Base-by-base conservation (phyloP, 2,329 filamentous ascomycete genomes). In the Alternaria triticimaculans region DNA sequence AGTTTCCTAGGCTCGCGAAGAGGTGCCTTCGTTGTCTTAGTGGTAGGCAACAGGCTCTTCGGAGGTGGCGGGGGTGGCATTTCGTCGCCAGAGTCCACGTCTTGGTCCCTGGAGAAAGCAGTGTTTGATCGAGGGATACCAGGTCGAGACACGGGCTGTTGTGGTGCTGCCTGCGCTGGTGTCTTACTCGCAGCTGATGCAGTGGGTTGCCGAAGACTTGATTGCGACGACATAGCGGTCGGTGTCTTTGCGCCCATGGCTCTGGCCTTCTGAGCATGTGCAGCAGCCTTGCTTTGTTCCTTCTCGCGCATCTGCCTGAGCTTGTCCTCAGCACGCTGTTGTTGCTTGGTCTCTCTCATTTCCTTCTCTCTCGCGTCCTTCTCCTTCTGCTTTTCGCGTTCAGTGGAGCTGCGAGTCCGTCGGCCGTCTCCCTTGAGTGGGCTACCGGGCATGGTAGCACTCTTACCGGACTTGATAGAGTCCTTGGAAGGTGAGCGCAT, bases 291-390 rank as follows among this genome's bases (percentile, higher is more conserved):
- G 69, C 90, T 87, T 6, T 90, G 85, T 74, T 93, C 90, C 78
- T 91, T 90, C 70, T 89, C 87, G 9, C 90, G 87, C 46, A 86
- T 88, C 72, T 89, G 91, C 67, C 91, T 89, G 4, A 92, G 82
- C 73, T 88, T 90, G 21, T 89, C 88, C 15, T 85, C 86, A 69
- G 87, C 83, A 23, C 85, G 85, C 68, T 87, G 86, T 48, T 88
- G 85, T 67, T 92, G 89, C 74, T 88, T 91, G 7, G 81, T 78
- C 51, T 87, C 84, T 65, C 83, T 84, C 12, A 81, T 78, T 46
- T 87, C 85, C 66, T 83, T 85, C 60, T 91, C 87, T 43, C 85
- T 87, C 15, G 86, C 86, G 41, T 91, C 87, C 53, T 85, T 87
- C 37, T 88, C 87, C 56, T 78, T 78, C 25, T 78, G 74, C 73